These are phyloP conservation scores for Marchantia paleacea DNA, from an alignment of 225 moss, liverwort and hornwort species.

Conservation along the genomic window DNA sequence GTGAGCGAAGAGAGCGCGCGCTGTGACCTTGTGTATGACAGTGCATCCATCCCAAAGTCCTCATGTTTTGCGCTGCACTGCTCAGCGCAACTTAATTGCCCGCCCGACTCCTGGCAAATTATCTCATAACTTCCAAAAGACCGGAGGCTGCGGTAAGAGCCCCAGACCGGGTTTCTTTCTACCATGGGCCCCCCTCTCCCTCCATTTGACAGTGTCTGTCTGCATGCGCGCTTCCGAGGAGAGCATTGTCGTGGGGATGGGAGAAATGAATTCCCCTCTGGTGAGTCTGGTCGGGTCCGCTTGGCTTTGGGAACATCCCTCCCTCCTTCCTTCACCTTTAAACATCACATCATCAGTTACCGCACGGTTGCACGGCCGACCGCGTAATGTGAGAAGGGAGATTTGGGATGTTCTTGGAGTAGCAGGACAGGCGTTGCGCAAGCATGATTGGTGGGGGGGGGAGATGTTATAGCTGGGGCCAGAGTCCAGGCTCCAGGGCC, in stretches of 20 bases:
- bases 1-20: neutral
- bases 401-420: neutral
- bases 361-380: conserved; percentile 17
- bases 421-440: neutral
- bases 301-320: too few relatives aligned
- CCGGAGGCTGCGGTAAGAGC: conserved; percentile 3
- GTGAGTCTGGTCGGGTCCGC: too few relatives aligned
- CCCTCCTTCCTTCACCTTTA: neutral
- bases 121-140: conserved; percentile 1
- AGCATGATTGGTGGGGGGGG: neutral
- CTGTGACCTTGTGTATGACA: conserved; percentile 4
- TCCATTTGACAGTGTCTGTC: too few relatives aligned
- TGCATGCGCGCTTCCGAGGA: too few relatives aligned
- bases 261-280: too few relatives aligned
- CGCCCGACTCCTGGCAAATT: neutral
- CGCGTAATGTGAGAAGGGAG: neutral
- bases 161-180: neutral
- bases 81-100: neutral
- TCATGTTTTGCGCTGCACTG: conserved; percentile 17
- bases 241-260: too few relatives aligned
- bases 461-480: too few relatives aligned
- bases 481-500: too few relatives aligned
- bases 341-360: neutral
- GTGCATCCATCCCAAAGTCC: neutral
- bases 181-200: neutral